Base-by-base conservation (phyloP, 768 basidiomycete genomes). In the Podaxis sp. region DNA sequence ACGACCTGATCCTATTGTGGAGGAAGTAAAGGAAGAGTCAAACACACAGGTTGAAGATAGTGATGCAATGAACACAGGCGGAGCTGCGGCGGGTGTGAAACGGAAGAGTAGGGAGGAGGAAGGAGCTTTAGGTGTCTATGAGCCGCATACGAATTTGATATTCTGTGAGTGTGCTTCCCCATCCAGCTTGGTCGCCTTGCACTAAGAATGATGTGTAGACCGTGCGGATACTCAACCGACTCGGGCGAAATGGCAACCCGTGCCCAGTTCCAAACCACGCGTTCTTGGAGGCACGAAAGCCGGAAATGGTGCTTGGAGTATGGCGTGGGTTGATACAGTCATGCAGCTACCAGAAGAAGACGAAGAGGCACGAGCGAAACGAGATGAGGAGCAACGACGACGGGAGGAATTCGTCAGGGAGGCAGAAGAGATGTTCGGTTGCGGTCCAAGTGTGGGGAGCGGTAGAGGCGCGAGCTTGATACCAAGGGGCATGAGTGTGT, bases 221-320 rank as follows among this genome's bases (percentile, higher is more conserved):
- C 89, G 89, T 14, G 71, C 76, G 0, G 86, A 92, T 67, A 91
- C 90, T 0, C 93, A 96, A 66, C 87, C 94, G 0, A 88, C 85
- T 0, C 76, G 72, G 42, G 78, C 76, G 58, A 80, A 80, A 16
- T 85, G 88, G 85, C 87, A 88, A 63, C 73, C 73, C 1, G 56
- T 88, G 7, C 80, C 83, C 6, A 80, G 83, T 62, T 68, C 67
- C 0, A 79, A 79, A 63, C 67, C 63, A 63, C 76, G 75, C 1
- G 73, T 90, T 21, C 74, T 90, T 6, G 90, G 89, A 0, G 89
- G 89, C 2, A 82, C 86, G 0, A 90, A 89, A 70, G 83, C 82
- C 1, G 91, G 93, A 5, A 86, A 88, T 65, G 85, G 83, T 0
- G 90, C 88, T 3, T 93, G 92, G 93, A 90, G 82, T 0, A 70